phyloP scores from a whole-genome alignment of 78 protist species.

The Anaeramoeba flamelloides region DNA sequence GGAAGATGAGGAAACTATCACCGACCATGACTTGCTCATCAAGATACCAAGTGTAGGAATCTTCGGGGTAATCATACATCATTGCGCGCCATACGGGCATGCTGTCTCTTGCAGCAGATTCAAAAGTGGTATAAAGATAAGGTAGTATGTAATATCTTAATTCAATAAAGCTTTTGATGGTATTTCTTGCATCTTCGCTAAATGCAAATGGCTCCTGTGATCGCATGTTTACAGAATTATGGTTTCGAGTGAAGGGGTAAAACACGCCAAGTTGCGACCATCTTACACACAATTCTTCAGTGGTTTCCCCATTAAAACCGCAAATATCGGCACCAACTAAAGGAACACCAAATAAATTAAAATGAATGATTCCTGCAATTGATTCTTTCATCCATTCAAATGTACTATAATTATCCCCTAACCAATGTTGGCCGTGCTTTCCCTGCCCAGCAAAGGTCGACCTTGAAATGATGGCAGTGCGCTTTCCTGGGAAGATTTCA shows the following conservation, averaged over 20 bases:
- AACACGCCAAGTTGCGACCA: conserved; percentile 17
- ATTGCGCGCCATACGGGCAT: not conserved
- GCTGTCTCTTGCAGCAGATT: not conserved
- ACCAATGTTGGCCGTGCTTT: conserved; percentile 17
- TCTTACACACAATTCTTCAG: conserved; percentile 24
- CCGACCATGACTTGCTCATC: conserved; percentile 1
- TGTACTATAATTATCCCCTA: conserved; percentile 28
- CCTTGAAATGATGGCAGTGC: conserved; percentile 15
- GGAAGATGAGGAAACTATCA: not conserved
- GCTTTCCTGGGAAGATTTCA: not conserved
- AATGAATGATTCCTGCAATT: conserved; percentile 7
- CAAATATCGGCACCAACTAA: conserved; percentile 32
- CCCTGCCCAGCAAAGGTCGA: conserved; percentile 26
- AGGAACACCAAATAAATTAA: conserved; percentile 18
- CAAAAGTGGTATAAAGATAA: not conserved
- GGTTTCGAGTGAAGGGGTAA: conserved; percentile 20
- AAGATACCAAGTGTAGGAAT: not conserved
- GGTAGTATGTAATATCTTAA: not conserved
- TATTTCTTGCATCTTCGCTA: not conserved
- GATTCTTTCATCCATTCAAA: not conserved
- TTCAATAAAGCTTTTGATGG: not conserved
- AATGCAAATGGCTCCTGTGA: no score
- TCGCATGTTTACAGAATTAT: conserved; percentile 3
- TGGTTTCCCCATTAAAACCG: conserved; percentile 11
- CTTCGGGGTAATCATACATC: no score